Conservation (phyloP, 306 rosid genomes). For the Luffa acutangula region DNA sequence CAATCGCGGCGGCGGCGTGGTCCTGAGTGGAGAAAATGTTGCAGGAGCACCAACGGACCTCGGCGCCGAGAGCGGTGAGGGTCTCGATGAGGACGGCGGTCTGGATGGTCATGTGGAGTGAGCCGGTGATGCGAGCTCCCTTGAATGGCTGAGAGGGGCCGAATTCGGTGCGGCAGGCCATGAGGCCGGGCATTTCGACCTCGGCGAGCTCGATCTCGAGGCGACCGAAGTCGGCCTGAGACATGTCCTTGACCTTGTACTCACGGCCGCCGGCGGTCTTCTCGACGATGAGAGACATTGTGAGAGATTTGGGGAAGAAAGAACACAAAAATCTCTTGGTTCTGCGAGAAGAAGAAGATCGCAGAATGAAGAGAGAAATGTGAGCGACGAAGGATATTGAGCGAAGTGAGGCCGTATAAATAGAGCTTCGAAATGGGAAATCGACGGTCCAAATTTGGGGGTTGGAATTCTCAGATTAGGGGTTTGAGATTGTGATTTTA, state of each 20-base stretch:
- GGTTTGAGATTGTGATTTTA: background rate
- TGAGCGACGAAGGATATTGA: background rate
- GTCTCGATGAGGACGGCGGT: conserved; percentile 69
- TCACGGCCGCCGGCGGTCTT: conserved; percentile 53
- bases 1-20: conserved; percentile 72
- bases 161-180: conserved; percentile 43
- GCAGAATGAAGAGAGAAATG: background rate
- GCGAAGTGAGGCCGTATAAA: conserved; percentile 12
- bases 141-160: conserved; percentile 62
- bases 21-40: conserved; percentile 78
- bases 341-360: background rate
- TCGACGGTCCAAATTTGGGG: conserved; percentile 30
- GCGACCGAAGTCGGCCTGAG: conserved; percentile 59
- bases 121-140: conserved; percentile 60
- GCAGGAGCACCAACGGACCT: conserved; percentile 82
- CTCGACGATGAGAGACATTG: conserved; percentile 47
- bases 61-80: conserved; percentile 63
- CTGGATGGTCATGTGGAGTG: conserved; percentile 76
- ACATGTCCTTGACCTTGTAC: conserved; percentile 66
- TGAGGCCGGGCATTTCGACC: conserved; percentile 73
- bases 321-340: background rate
- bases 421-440: conserved; percentile 7
- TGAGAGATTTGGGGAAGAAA: background rate
- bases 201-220: conserved; percentile 60
- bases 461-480: conserved; percentile 11